Evolutionary conservation across 2,329 filamentous ascomycete genomes (phyloP).

Genomic region (Stachybotrys chlorohalonatus): DNA sequence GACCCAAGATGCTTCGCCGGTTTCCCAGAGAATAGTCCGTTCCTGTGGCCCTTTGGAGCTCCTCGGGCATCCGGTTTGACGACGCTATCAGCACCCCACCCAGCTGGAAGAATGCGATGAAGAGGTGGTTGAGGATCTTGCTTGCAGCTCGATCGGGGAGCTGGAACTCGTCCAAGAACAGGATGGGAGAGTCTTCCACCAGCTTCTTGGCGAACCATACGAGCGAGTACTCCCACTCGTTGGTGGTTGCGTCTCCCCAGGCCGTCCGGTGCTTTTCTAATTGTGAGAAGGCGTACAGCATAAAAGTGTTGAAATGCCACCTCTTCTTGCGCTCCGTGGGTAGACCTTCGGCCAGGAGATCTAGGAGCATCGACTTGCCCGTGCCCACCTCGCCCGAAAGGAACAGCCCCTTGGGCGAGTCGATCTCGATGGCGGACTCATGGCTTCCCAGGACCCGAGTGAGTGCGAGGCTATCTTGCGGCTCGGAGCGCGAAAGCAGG

Average conservation of each 20-base stretch:
- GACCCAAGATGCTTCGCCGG: conserved; percentile 40
- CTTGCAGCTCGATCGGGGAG: conserved; percentile 68
- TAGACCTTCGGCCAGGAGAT: conserved; percentile 69
- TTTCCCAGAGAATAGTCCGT: conserved; percentile 55
- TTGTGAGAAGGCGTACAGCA: conserved; percentile 67
- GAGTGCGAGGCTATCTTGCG: conserved; percentile 52
- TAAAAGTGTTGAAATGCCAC: conserved; percentile 83
- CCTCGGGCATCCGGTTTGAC: conserved; percentile 77
- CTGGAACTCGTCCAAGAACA: conserved; percentile 80
- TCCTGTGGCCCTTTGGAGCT: conserved; percentile 66
- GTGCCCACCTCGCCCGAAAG: conserved; percentile 76
- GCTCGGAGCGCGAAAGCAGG: conserved; percentile 47
- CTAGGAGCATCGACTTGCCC: conserved; percentile 78
- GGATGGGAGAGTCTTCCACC: conserved; percentile 62
- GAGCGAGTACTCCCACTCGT: conserved; percentile 50
- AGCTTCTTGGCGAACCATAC: conserved; percentile 69
- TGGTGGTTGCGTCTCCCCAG: conserved; percentile 7
- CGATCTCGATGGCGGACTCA: conserved; percentile 60
- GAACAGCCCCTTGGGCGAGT: conserved; percentile 66
- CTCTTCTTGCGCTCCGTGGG: conserved; percentile 64
- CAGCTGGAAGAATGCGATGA: conserved; percentile 73
- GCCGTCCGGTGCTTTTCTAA: conserved; percentile 55
- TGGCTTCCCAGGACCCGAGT: conserved; percentile 61
- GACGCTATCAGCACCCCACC: conserved; percentile 74
- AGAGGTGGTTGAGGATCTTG: conserved; percentile 70